A percentile compares a stretch with the other conserved stretches of the same genome.
phyloP scores from a whole-genome alignment of 1,284 basidiomycete species.

The Ceratobasidium papillatum region DNA sequence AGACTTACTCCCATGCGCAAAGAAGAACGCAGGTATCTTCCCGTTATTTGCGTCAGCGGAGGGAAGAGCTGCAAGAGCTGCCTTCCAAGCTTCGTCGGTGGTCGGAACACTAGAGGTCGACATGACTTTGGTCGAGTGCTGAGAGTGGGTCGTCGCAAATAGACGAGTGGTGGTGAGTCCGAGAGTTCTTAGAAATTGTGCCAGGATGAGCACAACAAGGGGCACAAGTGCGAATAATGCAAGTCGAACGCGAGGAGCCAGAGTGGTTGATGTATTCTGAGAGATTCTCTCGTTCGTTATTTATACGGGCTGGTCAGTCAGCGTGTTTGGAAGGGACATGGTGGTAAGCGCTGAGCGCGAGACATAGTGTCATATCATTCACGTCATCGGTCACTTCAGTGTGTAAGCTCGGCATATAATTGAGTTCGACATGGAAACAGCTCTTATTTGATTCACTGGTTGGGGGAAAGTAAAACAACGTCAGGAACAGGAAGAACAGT shows the following conservation, averaged over 20 bases:
- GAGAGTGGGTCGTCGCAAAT: neutral
- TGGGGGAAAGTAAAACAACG: neutral
- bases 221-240: neutral
- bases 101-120: constrained; percentile 7
- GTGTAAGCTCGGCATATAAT: neutral
- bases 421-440: neutral
- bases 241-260: neutral
- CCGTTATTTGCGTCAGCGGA: constrained; percentile 57
- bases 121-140: neutral
- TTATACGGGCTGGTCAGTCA: neutral
- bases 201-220: constrained; percentile 6
- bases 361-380: neutral
- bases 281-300: neutral
- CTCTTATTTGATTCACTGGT: too few relatives aligned
- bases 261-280: neutral
- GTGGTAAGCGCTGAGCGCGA: neutral
- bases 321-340: neutral
- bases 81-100: constrained; percentile 58
- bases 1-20: constrained; percentile 69
- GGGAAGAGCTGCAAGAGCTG: constrained; percentile 67
- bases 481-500: too few relatives aligned
- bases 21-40: constrained; percentile 77
- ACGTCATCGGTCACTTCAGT: neutral
- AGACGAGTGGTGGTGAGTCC: neutral
- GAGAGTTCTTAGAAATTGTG: neutral